Conservation (phyloP, 2,329 filamentous ascomycete species). For the Madurella fahalii region DNA sequence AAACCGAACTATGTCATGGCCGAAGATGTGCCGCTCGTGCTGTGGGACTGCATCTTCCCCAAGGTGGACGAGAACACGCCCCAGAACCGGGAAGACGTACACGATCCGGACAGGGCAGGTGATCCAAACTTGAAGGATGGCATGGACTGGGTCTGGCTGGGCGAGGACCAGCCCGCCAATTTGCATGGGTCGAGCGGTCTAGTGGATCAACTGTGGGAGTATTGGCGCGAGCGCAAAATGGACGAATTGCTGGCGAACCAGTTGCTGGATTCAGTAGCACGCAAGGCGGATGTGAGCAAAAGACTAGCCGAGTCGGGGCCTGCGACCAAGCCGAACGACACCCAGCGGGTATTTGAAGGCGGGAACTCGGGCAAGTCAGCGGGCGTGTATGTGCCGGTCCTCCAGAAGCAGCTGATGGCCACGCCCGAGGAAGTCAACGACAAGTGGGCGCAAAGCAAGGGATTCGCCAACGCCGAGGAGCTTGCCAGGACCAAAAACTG, state of each 20-base stretch:
- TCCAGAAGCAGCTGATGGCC: constrained; percentile 47
- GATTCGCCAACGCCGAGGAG: constrained; percentile 50
- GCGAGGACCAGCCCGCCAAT: constrained; percentile 56
- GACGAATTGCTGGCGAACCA: constrained; percentile 79
- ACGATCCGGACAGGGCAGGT: constrained; percentile 28
- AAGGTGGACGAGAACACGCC: constrained; percentile 31
- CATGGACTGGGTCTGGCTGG: constrained; percentile 74
- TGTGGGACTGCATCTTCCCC: constrained; percentile 95
- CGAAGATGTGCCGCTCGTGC: constrained; percentile 79
- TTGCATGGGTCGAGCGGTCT: constrained; percentile 64
- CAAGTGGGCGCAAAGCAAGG: constrained; percentile 57
- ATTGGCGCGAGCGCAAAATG: constrained; percentile 82
- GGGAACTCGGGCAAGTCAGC: constrained; percentile 47
- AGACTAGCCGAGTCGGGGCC: constrained; percentile 38
- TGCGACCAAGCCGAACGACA: constrained; percentile 32
- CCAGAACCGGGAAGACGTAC: constrained; percentile 23
- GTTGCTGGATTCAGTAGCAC: constrained; percentile 61
- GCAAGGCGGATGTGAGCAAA: constrained; percentile 30
- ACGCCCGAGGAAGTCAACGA: constrained; percentile 55
- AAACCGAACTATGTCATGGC: constrained; percentile 89
- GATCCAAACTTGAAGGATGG: constrained; percentile 46
- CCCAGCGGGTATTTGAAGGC: constrained; percentile 50
- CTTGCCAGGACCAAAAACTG: constrained; percentile 39
- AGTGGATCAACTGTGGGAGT: constrained; percentile 72
- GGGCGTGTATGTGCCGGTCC: constrained; percentile 53